Percentiles rank a stretch among this genome's conserved stretches.
phyloP scores from a whole-genome alignment of 306 rosid genomes.

The Ziziphus jujuba region DNA sequence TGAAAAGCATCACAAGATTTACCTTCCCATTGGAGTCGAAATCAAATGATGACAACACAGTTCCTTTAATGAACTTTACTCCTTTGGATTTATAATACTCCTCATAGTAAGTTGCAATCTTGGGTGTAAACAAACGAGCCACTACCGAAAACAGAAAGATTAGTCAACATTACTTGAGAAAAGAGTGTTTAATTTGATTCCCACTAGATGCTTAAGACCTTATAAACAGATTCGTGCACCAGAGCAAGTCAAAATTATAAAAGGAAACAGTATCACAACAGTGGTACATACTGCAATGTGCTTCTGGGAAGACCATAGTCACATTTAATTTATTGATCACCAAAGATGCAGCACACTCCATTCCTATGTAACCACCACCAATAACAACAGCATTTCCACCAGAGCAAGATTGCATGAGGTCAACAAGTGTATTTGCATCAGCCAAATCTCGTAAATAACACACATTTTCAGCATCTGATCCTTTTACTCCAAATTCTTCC shows the following conservation, averaged over 20 bases:
- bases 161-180: not conserved
- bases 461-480: constrained; percentile 91
- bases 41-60: constrained; percentile 84
- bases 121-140: constrained; percentile 94
- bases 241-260: not conserved
- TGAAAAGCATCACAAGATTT: constrained; percentile 7
- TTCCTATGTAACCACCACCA: constrained; percentile 97
- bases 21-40: constrained; percentile 78
- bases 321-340: constrained; percentile 87
- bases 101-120: constrained; percentile 86
- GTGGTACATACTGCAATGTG: constrained; percentile 83
- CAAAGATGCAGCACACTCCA: constrained; percentile 97
- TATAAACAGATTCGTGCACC: not conserved
- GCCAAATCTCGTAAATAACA: constrained; percentile 79
- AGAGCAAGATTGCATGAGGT: constrained; percentile 59
- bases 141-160: constrained; percentile 45
- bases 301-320: constrained; percentile 97
- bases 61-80: constrained; percentile 83
- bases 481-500: constrained; percentile 94
- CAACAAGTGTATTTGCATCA: constrained; percentile 77
- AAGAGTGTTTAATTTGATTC: not conserved
- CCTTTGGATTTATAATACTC: constrained; percentile 83
- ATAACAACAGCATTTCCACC: constrained; percentile 93
- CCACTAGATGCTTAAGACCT: not conserved
- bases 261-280: not conserved